These are phyloP conservation scores for Fusarium sp. DNA, from an alignment of 2,329 filamentous ascomycete species.

Conservation along the genomic window DNA sequence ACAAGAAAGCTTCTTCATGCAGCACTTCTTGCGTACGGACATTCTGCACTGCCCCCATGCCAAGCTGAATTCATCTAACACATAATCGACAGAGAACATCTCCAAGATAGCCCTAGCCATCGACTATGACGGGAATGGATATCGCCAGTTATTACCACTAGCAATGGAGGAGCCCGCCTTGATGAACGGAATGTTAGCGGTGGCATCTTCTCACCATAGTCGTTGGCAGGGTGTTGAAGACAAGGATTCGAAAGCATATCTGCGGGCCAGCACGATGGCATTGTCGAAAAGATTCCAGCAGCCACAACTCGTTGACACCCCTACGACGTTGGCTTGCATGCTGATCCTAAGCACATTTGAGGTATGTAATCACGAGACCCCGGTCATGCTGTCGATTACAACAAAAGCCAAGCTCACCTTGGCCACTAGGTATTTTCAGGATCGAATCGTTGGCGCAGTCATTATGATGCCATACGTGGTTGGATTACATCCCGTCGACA, in stretches of 20 bases:
- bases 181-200: background rate
- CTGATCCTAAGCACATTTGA: conserved; percentile 22
- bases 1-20: conserved; percentile 26
- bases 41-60: too few species aligned
- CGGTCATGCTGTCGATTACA: too few species aligned
- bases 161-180: conserved; percentile 10
- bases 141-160: conserved; percentile 7
- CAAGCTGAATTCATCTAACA: too few species aligned
- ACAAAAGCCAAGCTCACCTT: too few species aligned
- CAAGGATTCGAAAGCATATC: conserved; percentile 11
- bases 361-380: conserved; percentile 4
- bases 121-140: conserved; percentile 15
- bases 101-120: conserved; percentile 14
- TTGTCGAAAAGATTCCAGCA: conserved; percentile 7
- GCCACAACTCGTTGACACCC: conserved; percentile 7
- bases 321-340: conserved; percentile 17
- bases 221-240: conserved; percentile 22
- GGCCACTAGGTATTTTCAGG: conserved; percentile 17
- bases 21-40: conserved; percentile 16
- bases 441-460: conserved; percentile 22
- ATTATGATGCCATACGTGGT: conserved; percentile 24
- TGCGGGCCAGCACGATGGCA: conserved; percentile 6
- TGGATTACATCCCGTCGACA: conserved; percentile 22
- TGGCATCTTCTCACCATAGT: conserved; percentile 22
- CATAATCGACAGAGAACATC: conserved; percentile 7